Conservation (phyloP, 768 basidiomycete genomes). For the Naematelia encephala region DNA sequence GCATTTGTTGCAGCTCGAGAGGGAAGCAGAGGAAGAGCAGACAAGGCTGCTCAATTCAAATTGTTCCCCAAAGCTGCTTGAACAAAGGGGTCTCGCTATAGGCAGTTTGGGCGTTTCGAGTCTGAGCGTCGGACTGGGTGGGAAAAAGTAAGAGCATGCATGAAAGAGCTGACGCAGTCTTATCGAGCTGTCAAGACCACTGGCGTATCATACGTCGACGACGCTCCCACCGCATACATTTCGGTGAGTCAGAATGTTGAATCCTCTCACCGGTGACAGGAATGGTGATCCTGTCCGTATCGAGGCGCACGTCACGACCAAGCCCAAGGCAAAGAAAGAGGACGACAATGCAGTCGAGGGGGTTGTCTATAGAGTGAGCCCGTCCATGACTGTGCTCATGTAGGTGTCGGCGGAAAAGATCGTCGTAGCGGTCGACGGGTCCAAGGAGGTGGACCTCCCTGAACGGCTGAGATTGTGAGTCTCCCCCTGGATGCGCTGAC, state of each 20-base stretch:
- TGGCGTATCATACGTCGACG: conserved; percentile 69
- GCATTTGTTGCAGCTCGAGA: conserved; percentile 65
- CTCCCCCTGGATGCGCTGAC: background rate
- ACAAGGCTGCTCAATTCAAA: conserved; percentile 75
- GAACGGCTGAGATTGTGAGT: conserved; percentile 70
- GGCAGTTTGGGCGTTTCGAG: conserved; percentile 67
- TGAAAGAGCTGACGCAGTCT: conserved; percentile 56
- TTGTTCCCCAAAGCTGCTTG: conserved; percentile 77
- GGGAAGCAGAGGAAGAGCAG: conserved; percentile 77
- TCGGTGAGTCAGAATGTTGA: no score
- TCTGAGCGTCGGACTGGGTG: conserved; percentile 82
- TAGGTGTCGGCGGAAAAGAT: conserved; percentile 79
- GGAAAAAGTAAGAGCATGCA: conserved; percentile 65
- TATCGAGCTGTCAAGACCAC: conserved; percentile 77
- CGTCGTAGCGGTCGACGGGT: conserved; percentile 67
- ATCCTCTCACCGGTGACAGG: no score
- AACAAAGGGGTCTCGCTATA: conserved; percentile 78
- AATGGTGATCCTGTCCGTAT: conserved; percentile 86
- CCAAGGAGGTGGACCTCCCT: conserved; percentile 69
- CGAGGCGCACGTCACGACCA: conserved; percentile 62
- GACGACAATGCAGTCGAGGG: conserved; percentile 60
- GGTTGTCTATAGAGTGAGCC: conserved; percentile 73
- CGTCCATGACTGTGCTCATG: background rate
- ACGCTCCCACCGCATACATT: conserved; percentile 83
- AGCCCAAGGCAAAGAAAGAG: conserved; percentile 52